Evolutionary conservation across 1,284 basidiomycete species (phyloP), one percentile per base, ranked within the genome.

Genomic region (Malassezia slooffiae): DNA sequence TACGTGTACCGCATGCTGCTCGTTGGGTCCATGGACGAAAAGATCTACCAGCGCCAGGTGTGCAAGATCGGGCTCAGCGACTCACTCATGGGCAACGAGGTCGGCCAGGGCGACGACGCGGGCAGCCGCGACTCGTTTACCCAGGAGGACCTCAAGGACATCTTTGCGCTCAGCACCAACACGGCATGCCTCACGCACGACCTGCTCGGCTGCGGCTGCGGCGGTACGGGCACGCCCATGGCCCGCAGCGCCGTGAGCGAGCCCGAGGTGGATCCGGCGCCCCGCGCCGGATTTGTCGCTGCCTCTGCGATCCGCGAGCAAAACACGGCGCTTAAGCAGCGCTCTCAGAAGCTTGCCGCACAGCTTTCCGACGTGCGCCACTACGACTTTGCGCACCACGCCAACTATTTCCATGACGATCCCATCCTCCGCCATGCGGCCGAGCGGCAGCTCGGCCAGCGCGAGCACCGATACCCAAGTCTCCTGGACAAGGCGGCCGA

Each of bases 141-240:
- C 8, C 52, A 52, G 29, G 54, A 58, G 15, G 57, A 70, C 37
- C 41, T 70, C 19, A 39, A 80, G 35, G 87, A 90, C 63, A 85
- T 99, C 54, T 99, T 97, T 71, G 82, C 80, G 7, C 74, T 95
- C 28, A 80, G 91, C 69, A 73, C 77, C 0, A 74, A 81, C 40
- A 91, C 89, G 0, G 71, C 76, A 3, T 95, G 88, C 71, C 83
- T 90, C 47, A 96, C 91, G 2, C 93, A 93, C 57, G 87, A 75
- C 67, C 62, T 71, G 59, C 63, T 62, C 8, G 52, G 54, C 5
- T 72, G 67, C 34, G 41, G 41, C 17, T 70, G 68, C 35, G 54
- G 52, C 22, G 56, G 62, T n/a, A 55, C 51, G 22, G 58, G 64
- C 5, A 29, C 35, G 4, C n/a, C n/a, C n/a, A n/a, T n/a, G n/a